A percentile compares a stretch with the other conserved stretches of the same genome.
Evolutionary conservation across 2,329 filamentous ascomycete species (phyloP).

Genomic region (Sporothrix brasiliensis): DNA sequence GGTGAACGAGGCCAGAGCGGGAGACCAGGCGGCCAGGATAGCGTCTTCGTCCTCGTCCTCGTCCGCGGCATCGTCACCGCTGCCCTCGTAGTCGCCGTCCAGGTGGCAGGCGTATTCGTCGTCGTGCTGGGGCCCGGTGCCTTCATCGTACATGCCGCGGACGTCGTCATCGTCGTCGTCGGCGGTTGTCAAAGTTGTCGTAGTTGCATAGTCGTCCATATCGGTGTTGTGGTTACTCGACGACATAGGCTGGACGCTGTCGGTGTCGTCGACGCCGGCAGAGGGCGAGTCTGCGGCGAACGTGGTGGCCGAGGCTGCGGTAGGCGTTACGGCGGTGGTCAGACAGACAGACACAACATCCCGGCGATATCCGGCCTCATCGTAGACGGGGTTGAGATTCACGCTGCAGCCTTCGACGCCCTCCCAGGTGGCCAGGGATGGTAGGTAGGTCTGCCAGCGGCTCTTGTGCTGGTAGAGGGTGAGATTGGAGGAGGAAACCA

Average conservation of each 20-base stretch:
- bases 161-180: slow-evolving; percentile 19
- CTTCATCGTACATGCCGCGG: neutral
- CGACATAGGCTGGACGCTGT: slow-evolving; percentile 22
- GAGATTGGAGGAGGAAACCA: slow-evolving; percentile 25
- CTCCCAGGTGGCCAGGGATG: slow-evolving; percentile 32
- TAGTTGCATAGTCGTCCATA: slow-evolving; percentile 14
- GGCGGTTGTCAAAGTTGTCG: neutral
- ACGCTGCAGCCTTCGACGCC: slow-evolving; percentile 32
- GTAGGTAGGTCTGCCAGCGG: slow-evolving; percentile 33
- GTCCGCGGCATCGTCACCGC: slow-evolving; percentile 1
- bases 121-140: neutral
- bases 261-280: neutral
- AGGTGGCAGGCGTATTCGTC: neutral
- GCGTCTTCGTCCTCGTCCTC: slow-evolving; percentile 30
- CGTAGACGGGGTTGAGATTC: slow-evolving; percentile 27
- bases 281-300: neutral
- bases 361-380: slow-evolving; percentile 21
- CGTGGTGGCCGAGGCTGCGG: neutral
- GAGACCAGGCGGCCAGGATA: slow-evolving; percentile 29
- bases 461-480: slow-evolving; percentile 33
- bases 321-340: neutral
- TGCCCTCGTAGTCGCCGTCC: slow-evolving; percentile 9
- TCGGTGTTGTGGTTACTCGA: slow-evolving; percentile 25
- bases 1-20: slow-evolving; percentile 24
- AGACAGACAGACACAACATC: slow-evolving; percentile 9